These are phyloP conservation scores for Chlorella sp. DNA, from an alignment of 139 green algal genomes.

Conservation along the genomic window DNA sequence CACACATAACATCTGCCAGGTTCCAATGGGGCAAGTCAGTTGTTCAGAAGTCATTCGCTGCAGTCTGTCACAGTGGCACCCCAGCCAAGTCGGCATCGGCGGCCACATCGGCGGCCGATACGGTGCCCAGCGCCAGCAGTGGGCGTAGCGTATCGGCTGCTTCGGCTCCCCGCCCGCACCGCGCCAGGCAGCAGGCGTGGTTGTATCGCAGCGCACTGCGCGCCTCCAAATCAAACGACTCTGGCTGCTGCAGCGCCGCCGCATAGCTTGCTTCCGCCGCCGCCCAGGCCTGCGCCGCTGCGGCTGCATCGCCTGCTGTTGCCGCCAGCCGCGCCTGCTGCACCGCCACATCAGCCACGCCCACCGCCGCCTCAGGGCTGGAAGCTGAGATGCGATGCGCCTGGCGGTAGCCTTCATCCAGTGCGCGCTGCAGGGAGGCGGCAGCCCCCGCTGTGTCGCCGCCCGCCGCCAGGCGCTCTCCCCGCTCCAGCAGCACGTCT, in stretches of 20 bases:
- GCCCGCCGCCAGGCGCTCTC: conserved; percentile 46
- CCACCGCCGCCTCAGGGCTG: conserved; percentile 66
- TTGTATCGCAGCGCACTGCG: conserved; percentile 69
- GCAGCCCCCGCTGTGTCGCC: background rate
- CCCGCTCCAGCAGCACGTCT: conserved; percentile 62
- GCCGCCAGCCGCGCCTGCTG: conserved; percentile 29
- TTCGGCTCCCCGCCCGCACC: conserved; percentile 27
- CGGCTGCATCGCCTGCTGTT: background rate
- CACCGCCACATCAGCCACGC: conserved; percentile 42
- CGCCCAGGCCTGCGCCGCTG: background rate
- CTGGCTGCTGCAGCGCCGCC: conserved; percentile 44
- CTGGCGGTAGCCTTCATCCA: conserved; percentile 66
- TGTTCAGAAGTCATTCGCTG: no score
- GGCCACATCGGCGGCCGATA: conserved; percentile 23
- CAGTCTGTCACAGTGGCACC: conserved; percentile 13
- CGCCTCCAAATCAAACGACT: conserved; percentile 49
- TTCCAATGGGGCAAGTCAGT: no score
- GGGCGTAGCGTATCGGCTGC: conserved; percentile 16
- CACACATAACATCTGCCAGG: no score
- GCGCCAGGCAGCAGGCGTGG: conserved; percentile 52
- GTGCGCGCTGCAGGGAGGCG: conserved; percentile 41
- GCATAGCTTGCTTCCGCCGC: conserved; percentile 43
- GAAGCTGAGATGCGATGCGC: conserved; percentile 61
- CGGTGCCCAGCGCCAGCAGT: conserved; percentile 31
- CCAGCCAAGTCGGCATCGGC: conserved; percentile 46